These are phyloP conservation scores for Glarea lozoyensis DNA, from an alignment of 495 filamentous ascomycete genomes.

Conservation along the genomic window DNA sequence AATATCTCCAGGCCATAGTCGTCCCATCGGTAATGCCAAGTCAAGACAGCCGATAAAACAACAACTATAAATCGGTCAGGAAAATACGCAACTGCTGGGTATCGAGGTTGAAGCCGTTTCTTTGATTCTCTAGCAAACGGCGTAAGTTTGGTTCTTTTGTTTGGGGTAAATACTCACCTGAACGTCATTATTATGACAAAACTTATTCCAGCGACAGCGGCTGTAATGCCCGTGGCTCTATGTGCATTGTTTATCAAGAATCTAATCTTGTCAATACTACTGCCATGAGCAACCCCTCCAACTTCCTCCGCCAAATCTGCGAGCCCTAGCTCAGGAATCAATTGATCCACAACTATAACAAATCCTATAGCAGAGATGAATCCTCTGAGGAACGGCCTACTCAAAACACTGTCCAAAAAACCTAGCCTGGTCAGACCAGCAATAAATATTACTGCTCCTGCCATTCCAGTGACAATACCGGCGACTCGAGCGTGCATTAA, in stretches of 20 bases:
- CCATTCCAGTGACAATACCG: constrained; percentile 80
- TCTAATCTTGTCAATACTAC: constrained; percentile 71
- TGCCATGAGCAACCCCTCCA: constrained; percentile 63
- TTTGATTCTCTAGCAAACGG: constrained; percentile 54
- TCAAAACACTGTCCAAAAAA: constrained; percentile 90
- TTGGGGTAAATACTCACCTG: constrained; percentile 11
- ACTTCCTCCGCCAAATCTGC: constrained; percentile 45
- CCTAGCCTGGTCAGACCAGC: constrained; percentile 81
- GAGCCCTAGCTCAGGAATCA: constrained; percentile 84
- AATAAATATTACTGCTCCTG: constrained; percentile 75
- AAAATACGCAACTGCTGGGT: constrained; percentile 75
- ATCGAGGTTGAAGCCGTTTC: constrained; percentile 68
- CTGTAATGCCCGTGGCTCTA: constrained; percentile 64
- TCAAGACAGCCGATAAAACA: constrained; percentile 71
- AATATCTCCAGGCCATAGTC: constrained; percentile 71
- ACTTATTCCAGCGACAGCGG: constrained; percentile 62
- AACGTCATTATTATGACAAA: constrained; percentile 86
- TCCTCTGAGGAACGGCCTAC: constrained; percentile 81
- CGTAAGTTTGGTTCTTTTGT: constrained; percentile 5
- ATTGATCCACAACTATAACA: constrained; percentile 90
- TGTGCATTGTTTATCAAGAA: constrained; percentile 64
- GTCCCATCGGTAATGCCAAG: constrained; percentile 76
- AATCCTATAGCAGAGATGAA: constrained; percentile 97
- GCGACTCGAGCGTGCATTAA: constrained; percentile 69
- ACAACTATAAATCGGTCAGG: constrained; percentile 92